Percentiles rank a stretch among this genome's conserved stretches.
Conservation (phyloP, 116 monocot genomes). For the Trichopus zeylanicus region DNA sequence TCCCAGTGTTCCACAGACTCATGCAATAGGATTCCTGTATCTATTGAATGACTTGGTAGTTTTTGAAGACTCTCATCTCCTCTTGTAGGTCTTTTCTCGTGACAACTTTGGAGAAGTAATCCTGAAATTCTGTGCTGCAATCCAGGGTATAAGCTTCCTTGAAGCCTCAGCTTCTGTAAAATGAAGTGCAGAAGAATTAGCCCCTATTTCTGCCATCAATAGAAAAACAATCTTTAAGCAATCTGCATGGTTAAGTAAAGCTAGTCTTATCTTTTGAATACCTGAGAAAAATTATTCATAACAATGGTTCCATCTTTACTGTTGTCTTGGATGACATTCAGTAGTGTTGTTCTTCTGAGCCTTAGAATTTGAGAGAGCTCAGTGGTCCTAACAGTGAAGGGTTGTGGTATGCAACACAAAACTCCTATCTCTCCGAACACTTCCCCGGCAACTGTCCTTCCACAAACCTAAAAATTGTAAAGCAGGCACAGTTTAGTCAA, state of each 20-base stretch:
- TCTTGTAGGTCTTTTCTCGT: slow-evolving; percentile 9
- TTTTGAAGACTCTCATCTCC: background rate
- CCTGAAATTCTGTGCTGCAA: slow-evolving; percentile 13
- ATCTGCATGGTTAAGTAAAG: slow-evolving; percentile 9
- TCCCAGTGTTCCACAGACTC: slow-evolving; percentile 12
- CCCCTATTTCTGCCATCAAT: slow-evolving; percentile 9
- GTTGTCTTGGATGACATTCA: slow-evolving; percentile 35
- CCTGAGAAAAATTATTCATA: slow-evolving; percentile 56
- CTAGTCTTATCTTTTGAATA: slow-evolving; percentile 7
- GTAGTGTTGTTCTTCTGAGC: slow-evolving; percentile 31
- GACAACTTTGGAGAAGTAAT: slow-evolving; percentile 10
- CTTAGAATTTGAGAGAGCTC: slow-evolving; percentile 52
- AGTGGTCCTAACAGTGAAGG: slow-evolving; percentile 46
- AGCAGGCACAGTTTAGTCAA: background rate
- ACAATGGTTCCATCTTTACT: slow-evolving; percentile 36
- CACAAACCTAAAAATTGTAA: slow-evolving; percentile 26
- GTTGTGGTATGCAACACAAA: slow-evolving; percentile 45
- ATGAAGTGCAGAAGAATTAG: slow-evolving; percentile 22
- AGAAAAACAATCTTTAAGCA: slow-evolving; percentile 4
- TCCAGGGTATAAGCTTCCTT: slow-evolving; percentile 14
- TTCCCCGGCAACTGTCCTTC: slow-evolving; percentile 38
- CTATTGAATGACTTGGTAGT: background rate
- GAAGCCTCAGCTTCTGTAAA: slow-evolving; percentile 51
- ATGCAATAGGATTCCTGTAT: slow-evolving; percentile 5
- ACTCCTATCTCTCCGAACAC: slow-evolving; percentile 61